Percentiles rank a stretch among this genome's conserved stretches.
phyloP scores from a whole-genome alignment of 2,329 filamentous ascomycete species.

The Neophaeococcomyces aloes region DNA sequence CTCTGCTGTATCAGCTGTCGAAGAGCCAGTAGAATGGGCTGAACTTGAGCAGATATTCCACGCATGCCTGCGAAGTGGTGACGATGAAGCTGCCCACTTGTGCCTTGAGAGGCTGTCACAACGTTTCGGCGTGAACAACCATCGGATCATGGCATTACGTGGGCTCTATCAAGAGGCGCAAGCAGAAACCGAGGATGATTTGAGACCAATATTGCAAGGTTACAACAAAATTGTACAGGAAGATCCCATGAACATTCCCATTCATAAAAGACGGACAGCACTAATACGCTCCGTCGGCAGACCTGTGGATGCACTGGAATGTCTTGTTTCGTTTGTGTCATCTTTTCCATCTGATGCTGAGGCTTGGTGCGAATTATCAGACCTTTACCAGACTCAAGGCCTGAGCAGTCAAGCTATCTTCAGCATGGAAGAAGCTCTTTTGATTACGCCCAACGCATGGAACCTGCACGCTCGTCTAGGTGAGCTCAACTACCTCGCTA shows the following conservation, averaged over 20 bases:
- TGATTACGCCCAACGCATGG: constrained; percentile 86
- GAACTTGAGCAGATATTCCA: constrained; percentile 79
- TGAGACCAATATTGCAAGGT: constrained; percentile 60
- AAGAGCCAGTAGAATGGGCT: constrained; percentile 72
- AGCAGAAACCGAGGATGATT: constrained; percentile 53
- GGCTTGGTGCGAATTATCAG: constrained; percentile 82
- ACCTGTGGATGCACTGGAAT: constrained; percentile 59
- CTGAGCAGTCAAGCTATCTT: constrained; percentile 75
- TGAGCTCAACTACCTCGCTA: constrained; percentile 62
- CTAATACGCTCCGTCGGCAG: constrained; percentile 65
- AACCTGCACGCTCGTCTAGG: constrained; percentile 84
- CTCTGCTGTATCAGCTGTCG: constrained; percentile 42
- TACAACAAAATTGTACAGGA: constrained; percentile 67
- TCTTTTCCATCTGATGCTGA: constrained; percentile 82
- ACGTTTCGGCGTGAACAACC: constrained; percentile 75
- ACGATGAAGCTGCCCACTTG: constrained; percentile 64
- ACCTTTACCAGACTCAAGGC: constrained; percentile 72
- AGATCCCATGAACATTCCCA: constrained; percentile 69
- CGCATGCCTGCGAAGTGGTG: constrained; percentile 71
- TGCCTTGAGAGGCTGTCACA: constrained; percentile 64
- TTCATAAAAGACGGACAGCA: constrained; percentile 74
- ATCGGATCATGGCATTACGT: constrained; percentile 71
- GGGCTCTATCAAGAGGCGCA: constrained; percentile 78
- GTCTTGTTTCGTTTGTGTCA: constrained; percentile 65
- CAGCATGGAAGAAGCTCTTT: constrained; percentile 78